phyloP scores from a whole-genome alignment of 2,329 filamentous ascomycete genomes.

The Penicillium sp. region DNA sequence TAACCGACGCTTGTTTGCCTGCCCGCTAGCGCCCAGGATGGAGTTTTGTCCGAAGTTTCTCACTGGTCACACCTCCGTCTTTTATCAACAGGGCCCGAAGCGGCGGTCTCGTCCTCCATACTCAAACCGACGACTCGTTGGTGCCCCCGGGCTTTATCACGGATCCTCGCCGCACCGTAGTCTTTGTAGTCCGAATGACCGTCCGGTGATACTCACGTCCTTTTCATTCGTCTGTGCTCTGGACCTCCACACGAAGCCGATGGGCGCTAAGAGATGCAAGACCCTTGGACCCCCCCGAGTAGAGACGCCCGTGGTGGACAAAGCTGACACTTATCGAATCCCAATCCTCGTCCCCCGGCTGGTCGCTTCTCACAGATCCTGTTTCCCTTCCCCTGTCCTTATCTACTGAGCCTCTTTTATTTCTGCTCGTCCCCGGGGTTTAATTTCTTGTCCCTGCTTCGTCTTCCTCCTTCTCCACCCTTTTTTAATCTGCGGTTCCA shows the following conservation, averaged over 20 bases:
- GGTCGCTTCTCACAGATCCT: too few species aligned
- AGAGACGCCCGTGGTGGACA: neutral
- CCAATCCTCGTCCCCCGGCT: neutral
- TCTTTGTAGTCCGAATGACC: too few species aligned
- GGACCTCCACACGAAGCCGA: neutral
- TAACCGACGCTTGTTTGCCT: neutral
- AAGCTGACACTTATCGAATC: constrained; percentile 14
- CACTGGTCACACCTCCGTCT: neutral
- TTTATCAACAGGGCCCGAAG: neutral
- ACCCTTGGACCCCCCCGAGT: constrained; percentile 2
- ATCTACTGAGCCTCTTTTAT: neutral
- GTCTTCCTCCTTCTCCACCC: neutral
- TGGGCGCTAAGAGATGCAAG: constrained; percentile 4
- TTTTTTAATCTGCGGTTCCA: constrained; percentile 5
- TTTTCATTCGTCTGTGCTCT: neutral
- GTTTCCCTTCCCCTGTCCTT: neutral
- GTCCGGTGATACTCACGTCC: neutral
- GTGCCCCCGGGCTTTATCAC: neutral
- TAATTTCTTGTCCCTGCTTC: neutral
- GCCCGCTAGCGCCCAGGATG: neutral
- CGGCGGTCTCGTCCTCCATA: too few species aligned
- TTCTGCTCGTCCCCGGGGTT: neutral
- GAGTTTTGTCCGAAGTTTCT: neutral
- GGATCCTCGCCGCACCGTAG: neutral
- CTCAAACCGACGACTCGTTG: neutral